Evolutionary conservation across 2,329 filamentous ascomycete species (phyloP).

Genomic region (Coniochaeta prunicola): DNA sequence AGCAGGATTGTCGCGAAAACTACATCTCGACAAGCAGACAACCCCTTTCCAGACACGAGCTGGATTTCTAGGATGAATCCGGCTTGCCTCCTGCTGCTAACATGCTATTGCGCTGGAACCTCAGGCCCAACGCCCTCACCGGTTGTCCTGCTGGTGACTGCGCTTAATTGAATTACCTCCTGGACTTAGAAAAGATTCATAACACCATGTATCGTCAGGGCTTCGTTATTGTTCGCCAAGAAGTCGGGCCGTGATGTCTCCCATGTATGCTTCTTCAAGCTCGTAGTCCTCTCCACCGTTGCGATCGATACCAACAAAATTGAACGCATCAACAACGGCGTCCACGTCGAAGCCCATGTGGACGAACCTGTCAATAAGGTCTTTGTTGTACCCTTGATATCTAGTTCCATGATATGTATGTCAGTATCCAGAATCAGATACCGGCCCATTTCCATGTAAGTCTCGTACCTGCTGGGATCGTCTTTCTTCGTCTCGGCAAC

Average conservation of each 20-base stretch:
- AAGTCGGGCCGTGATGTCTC: slow-evolving; percentile 78
- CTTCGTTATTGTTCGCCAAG: slow-evolving; percentile 60
- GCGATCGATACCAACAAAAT: slow-evolving; percentile 71
- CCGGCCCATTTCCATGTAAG: too few relatives aligned
- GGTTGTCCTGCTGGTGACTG: neutral
- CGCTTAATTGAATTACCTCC: neutral
- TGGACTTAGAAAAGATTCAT: neutral
- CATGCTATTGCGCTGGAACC: neutral
- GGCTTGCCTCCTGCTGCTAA: too few relatives aligned
- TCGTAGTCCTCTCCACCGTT: slow-evolving; percentile 75
- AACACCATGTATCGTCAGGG: neutral
- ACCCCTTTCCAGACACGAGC: too few relatives aligned
- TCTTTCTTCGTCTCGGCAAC: slow-evolving; percentile 43
- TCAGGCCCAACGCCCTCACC: neutral
- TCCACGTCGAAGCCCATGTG: slow-evolving; percentile 89
- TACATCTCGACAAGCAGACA: too few relatives aligned
- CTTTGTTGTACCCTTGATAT: slow-evolving; percentile 82
- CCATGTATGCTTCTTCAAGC: slow-evolving; percentile 84
- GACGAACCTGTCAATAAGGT: slow-evolving; percentile 75
- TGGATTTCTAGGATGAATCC: too few relatives aligned
- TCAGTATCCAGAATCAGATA: neutral
- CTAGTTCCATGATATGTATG: slow-evolving; percentile 33
- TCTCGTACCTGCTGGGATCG: slow-evolving; percentile 38
- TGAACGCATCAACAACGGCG: slow-evolving; percentile 77
- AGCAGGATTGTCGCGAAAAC: too few relatives aligned